Conservation (phyloP, 2,329 filamentous ascomycete species). For the Diaporthe vaccinii region DNA sequence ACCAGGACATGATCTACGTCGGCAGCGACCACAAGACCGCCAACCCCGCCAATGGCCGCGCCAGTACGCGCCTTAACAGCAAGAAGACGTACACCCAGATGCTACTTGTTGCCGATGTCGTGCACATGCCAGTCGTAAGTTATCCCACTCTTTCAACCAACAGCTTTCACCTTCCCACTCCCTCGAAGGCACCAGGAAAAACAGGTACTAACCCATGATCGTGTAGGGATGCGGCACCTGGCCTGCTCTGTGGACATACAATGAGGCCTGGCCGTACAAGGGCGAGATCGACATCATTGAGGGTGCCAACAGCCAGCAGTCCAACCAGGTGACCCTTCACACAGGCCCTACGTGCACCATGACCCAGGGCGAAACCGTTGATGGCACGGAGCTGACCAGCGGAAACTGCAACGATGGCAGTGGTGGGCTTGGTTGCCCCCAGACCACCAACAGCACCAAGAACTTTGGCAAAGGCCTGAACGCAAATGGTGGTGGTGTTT, state of each 20-base stretch:
- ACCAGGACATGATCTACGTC: constrained; percentile 72
- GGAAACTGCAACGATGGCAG: constrained; percentile 69
- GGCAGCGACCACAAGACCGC: constrained; percentile 75
- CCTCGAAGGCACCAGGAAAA: background rate
- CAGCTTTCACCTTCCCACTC: background rate
- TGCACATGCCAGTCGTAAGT: constrained; percentile 76
- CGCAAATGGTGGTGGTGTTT: constrained; percentile 75
- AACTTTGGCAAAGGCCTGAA: constrained; percentile 82
- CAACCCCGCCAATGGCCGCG: constrained; percentile 71
- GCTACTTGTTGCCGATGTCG: constrained; percentile 80
- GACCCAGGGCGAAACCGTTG: constrained; percentile 60
- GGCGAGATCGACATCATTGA: constrained; percentile 88
- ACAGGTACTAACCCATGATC: background rate
- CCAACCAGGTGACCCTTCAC: constrained; percentile 77
- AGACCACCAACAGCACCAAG: constrained; percentile 62
- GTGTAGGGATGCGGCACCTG: constrained; percentile 75
- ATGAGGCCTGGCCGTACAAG: constrained; percentile 75
- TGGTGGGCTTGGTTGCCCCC: constrained; percentile 70
- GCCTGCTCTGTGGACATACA: constrained; percentile 81
- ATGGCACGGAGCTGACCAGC: constrained; percentile 56
- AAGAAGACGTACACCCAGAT: constrained; percentile 76
- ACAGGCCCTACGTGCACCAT: constrained; percentile 73
- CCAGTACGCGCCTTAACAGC: constrained; percentile 78
- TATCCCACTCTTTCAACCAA: background rate
- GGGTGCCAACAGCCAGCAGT: constrained; percentile 75